Evolutionary conservation across 495 filamentous ascomycete genomes (phyloP), one percentile per base, ranked within the genome.

Genomic region (Entonaema liquescens): DNA sequence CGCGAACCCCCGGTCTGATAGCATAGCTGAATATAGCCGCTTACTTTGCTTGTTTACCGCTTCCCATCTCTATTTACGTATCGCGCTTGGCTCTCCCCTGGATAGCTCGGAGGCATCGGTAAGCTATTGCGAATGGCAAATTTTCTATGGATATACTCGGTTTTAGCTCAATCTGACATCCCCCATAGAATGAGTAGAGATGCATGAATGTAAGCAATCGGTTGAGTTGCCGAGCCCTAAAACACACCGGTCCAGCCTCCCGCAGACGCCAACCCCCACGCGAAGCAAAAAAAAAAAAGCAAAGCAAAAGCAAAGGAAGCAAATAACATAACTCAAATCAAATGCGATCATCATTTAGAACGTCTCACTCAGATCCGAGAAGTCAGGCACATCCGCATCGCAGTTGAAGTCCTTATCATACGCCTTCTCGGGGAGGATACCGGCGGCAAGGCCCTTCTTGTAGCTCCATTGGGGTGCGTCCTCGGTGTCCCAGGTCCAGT

Each of bases 401-500:
- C 96, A 98, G 68, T 90, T 89, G 75, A 95, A 99, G 17, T 82
- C 79, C 61, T 91, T 85, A 31, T 89, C 83, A 77, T 91, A 96
- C 1, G 92, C 92, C 81, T 92, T 92, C 38, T 80, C 74, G 9
- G 95, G 95, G 80, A 98, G 80, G 58, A 92, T 95, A 5, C 94
- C 94, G 5, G 92, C 92, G 67, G 87, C 88, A 79, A 96, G 84
- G 0, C 93, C 94, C 67, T 88, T 86, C 78, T 93, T 93, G 77
- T 95, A 99, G 78, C 93, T 97, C 95, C 95, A 99, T 81, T 98
- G 95, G 40, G 89, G 83, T 53, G 93, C 90, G 40, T 63, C 59
- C 76, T 85, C 83, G n/a, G 83, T 85, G 67, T 85, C 80, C 82
- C 82, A 85, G 23, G 94, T 97, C 96, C 96, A 99, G 81, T 98